These are phyloP conservation scores for Apophysomyces variabilis DNA, from an alignment of 371 early-diverging fungal species.

Conservation along the genomic window DNA sequence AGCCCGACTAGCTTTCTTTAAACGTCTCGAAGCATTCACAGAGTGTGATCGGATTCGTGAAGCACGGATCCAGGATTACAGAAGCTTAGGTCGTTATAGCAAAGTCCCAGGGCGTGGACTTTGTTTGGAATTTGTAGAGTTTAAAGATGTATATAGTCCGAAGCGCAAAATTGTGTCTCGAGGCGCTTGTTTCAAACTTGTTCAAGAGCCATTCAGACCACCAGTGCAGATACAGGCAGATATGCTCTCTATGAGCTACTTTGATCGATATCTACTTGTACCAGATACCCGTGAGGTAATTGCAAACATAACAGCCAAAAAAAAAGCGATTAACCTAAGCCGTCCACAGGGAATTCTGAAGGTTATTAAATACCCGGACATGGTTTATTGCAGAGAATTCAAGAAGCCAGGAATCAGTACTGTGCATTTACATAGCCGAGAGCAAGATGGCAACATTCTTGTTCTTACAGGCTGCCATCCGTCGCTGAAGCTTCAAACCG, in stretches of 20 bases:
- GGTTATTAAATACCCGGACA: constrained; percentile 37
- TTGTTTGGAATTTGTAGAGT: constrained; percentile 17
- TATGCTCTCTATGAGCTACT: constrained; percentile 2
- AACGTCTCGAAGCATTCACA: constrained; percentile 37
- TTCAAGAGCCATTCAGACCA: constrained; percentile 6
- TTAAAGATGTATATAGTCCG: constrained; percentile 3
- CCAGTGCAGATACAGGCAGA: constrained; percentile 10
- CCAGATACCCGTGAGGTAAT: constrained; percentile 32
- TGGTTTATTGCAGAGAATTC: constrained; percentile 24
- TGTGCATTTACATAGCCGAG: constrained; percentile 13
- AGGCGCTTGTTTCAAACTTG: constrained; percentile 14
- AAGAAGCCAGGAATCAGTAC: constrained; percentile 8
- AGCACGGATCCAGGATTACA: constrained; percentile 33
- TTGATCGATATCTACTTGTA: constrained; percentile 39
- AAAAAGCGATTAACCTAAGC: background rate
- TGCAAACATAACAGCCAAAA: background rate
- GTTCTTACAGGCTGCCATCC: constrained; percentile 20
- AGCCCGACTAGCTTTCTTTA: constrained; percentile 42
- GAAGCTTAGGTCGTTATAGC: constrained; percentile 12
- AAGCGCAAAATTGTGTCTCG: background rate
- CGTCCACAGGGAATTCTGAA: constrained; percentile 33
- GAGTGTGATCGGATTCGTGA: constrained; percentile 30
- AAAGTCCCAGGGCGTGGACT: constrained; percentile 13
- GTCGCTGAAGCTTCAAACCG: background rate
- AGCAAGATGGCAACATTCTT: background rate